A percentile compares a stretch with the other conserved stretches of the same genome.
These are phyloP conservation scores for Lactifluus echinatus DNA, from an alignment of 768 basidiomycete genomes.

Conservation along the genomic window DNA sequence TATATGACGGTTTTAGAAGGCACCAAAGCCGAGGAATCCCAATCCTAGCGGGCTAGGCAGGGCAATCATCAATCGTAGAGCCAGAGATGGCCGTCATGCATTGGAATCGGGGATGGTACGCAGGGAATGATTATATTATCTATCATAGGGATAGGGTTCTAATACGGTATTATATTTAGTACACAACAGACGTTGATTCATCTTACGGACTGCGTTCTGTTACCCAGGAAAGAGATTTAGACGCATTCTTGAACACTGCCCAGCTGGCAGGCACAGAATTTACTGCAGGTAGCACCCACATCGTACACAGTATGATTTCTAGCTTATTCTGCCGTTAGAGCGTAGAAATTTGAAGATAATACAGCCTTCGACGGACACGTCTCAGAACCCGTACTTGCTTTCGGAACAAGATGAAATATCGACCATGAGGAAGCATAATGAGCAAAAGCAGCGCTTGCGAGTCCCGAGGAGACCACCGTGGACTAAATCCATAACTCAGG, in stretches of 20 bases:
- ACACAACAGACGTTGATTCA: conserved; percentile 63
- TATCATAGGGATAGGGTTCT: neutral
- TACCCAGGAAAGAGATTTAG: conserved; percentile 91
- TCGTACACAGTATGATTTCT: neutral
- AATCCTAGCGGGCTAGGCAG: conserved; percentile 84
- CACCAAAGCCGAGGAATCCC: conserved; percentile 49
- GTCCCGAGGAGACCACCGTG: conserved; percentile 89
- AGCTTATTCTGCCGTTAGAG: conserved; percentile 35
- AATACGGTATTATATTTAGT: conserved; percentile 40
- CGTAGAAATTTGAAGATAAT: conserved; percentile 75
- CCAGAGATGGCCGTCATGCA: conserved; percentile 58
- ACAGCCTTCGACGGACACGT: conserved; percentile 42
- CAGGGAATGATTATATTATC: conserved; percentile 4
- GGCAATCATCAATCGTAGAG: conserved; percentile 89
- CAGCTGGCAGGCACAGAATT: conserved; percentile 94
- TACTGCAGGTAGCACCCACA: conserved; percentile 60
- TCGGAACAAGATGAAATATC: conserved; percentile 73
- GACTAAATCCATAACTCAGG: conserved; percentile 70
- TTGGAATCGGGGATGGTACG: conserved; percentile 63
- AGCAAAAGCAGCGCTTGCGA: conserved; percentile 64
- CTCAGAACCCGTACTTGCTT: conserved; percentile 81
- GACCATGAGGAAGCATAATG: conserved; percentile 62
- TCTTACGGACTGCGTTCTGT: conserved; percentile 75
- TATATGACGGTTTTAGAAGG: conserved; percentile 27
- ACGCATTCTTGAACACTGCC: conserved; percentile 93